Percentiles rank a stretch among this genome's conserved stretches.
phyloP scores from a whole-genome alignment of 108 stramenopile species.

The Cyclostephanos tholiformis region DNA sequence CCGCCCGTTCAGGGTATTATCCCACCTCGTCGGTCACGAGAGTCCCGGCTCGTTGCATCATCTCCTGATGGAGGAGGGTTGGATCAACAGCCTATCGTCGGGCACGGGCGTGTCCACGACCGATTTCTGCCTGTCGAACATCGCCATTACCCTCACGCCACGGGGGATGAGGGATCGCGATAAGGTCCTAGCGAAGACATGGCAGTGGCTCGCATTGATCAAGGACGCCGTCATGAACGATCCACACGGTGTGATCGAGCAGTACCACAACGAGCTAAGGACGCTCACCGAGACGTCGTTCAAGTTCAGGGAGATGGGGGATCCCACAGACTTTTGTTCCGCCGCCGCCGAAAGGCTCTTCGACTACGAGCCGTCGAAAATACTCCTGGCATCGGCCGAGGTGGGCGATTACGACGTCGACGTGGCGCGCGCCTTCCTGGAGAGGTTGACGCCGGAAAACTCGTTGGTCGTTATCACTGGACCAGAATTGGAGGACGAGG shows the following conservation, averaged over 20 bases:
- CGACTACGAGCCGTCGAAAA: constrained; percentile 60
- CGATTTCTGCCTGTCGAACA: constrained; percentile 66
- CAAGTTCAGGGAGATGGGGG: constrained; percentile 81
- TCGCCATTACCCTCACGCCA: constrained; percentile 79
- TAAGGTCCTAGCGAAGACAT: constrained; percentile 71
- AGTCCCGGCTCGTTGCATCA: constrained; percentile 88
- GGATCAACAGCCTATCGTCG: constrained; percentile 58
- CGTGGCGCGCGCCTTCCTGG: constrained; percentile 73
- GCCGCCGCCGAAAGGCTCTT: constrained; percentile 73
- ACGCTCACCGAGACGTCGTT: constrained; percentile 69
- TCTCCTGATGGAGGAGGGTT: constrained; percentile 46
- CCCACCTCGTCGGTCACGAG: constrained; percentile 97
- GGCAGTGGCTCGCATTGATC: constrained; percentile 82
- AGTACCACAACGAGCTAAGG: constrained; percentile 79
- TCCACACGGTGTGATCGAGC: constrained; percentile 52
- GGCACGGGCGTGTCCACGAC: constrained; percentile 68
- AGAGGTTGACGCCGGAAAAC: constrained; percentile 75
- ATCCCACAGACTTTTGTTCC: constrained; percentile 83
- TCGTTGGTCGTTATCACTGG: constrained; percentile 66
- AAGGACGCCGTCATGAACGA: constrained; percentile 55
- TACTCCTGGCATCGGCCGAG: constrained; percentile 57
- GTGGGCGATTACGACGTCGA: constrained; percentile 62
- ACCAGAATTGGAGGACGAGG: constrained; percentile 58
- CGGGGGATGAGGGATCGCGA: constrained; percentile 75
- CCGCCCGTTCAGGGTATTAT: constrained; percentile 83